Conservation (phyloP, 768 basidiomycete species). For the Tubosaeta brunneosetosa region DNA sequence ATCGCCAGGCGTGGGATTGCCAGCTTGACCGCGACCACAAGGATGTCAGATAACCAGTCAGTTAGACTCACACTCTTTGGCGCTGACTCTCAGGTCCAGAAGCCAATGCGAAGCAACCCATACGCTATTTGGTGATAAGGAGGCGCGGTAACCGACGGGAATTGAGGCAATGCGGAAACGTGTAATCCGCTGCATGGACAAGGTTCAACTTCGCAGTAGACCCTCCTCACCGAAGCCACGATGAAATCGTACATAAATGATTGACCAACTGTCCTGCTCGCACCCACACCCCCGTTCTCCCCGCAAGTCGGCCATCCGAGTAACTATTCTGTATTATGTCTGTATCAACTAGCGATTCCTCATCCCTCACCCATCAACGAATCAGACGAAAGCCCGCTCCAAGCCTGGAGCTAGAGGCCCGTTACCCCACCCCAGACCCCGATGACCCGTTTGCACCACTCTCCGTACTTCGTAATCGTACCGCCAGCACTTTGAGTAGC, state of each 20-base stretch:
- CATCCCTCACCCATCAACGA: constrained; percentile 22
- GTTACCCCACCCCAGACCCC: constrained; percentile 67
- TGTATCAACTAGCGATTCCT: constrained; percentile 21
- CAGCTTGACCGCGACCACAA: neutral
- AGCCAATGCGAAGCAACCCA: constrained; percentile 14
- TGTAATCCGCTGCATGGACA: constrained; percentile 8
- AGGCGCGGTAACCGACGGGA: constrained; percentile 29
- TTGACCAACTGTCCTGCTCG: constrained; percentile 12
- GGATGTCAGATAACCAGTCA: neutral
- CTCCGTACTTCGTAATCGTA: constrained; percentile 57
- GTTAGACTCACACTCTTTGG: neutral
- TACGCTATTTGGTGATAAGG: constrained; percentile 21
- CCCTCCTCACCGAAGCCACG: constrained; percentile 34
- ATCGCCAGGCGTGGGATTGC: constrained; percentile 4
- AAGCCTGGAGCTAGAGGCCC: constrained; percentile 42
- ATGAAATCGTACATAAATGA: constrained; percentile 32
- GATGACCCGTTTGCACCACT: constrained; percentile 67
- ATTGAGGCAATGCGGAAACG: constrained; percentile 30
- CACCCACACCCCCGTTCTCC: constrained; percentile 7
- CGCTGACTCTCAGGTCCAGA: constrained; percentile 14
- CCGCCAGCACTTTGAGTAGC: constrained; percentile 38
- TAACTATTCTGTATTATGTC: constrained; percentile 29
- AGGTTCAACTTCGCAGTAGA: constrained; percentile 17
- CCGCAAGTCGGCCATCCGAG: constrained; percentile 11
- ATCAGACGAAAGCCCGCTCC: constrained; percentile 55